Percentiles rank a stretch among this genome's conserved stretches.
These are phyloP conservation scores for Tylopilus sp. DNA, from an alignment of 768 basidiomycete species.

Conservation along the genomic window DNA sequence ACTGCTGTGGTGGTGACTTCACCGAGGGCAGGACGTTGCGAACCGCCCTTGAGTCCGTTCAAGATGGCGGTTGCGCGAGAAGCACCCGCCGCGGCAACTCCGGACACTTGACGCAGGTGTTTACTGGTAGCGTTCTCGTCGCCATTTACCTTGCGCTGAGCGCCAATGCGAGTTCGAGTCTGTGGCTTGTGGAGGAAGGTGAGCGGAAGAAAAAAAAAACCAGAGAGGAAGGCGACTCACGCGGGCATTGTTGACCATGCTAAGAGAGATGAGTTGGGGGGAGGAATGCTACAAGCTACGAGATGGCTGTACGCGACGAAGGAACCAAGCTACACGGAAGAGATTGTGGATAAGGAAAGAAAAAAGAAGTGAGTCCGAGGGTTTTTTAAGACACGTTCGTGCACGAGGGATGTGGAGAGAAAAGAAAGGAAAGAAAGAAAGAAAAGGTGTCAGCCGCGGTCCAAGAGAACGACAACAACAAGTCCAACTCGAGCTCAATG, in stretches of 20 bases:
- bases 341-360: constrained; percentile 33
- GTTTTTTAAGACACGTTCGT: constrained; percentile 23
- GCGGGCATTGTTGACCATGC: constrained; percentile 60
- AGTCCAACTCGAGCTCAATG: constrained; percentile 14
- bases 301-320: constrained; percentile 9
- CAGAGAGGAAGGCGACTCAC: constrained; percentile 35
- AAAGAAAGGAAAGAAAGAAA: constrained; percentile 24
- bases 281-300: constrained; percentile 26
- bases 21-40: constrained; percentile 69
- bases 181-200: constrained; percentile 46
- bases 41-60: constrained; percentile 47
- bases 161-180: constrained; percentile 58
- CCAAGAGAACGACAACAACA: constrained; percentile 22
- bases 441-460: constrained; percentile 34
- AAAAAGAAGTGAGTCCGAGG: constrained; percentile 21
- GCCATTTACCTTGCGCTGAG: constrained; percentile 63
- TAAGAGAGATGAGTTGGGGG: constrained; percentile 10
- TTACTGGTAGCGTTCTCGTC: constrained; percentile 77
- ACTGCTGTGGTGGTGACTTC: constrained; percentile 79
- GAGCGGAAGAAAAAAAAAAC: not conserved
- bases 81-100: constrained; percentile 41
- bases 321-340: constrained; percentile 21
- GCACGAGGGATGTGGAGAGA: constrained; percentile 14
- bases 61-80: constrained; percentile 46
- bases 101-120: constrained; percentile 62